Evolutionary conservation across 148 eudicot species (phyloP).

Genomic region (Salicornia ramosissima): DNA sequence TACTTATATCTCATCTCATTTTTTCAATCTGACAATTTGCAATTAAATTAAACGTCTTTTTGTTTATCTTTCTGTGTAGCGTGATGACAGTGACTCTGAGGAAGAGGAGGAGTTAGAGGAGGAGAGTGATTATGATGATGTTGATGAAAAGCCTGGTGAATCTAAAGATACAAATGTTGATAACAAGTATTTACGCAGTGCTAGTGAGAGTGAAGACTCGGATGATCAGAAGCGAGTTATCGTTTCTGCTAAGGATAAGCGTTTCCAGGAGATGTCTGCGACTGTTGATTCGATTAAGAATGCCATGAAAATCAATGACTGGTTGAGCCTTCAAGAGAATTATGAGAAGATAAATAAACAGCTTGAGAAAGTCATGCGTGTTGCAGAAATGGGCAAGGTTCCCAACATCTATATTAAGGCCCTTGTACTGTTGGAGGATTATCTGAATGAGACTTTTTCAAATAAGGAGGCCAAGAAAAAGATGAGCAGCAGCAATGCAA

Average conservation of each 20-base stretch:
- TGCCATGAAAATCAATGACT: conserved; percentile 86
- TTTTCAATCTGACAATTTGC: neutral
- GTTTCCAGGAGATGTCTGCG: conserved; percentile 70
- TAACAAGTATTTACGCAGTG: conserved; percentile 34
- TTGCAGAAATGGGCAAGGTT: conserved; percentile 49
- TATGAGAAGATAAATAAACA: conserved; percentile 88
- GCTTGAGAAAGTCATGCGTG: conserved; percentile 81
- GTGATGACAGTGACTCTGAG: conserved; percentile 50
- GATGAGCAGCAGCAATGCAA: conserved; percentile 83
- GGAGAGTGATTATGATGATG: conserved; percentile 15
- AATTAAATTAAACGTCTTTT: no score
- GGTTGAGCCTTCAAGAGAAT: conserved; percentile 82
- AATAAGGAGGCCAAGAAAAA: conserved; percentile 86
- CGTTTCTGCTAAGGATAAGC: conserved; percentile 69
- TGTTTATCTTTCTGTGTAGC: conserved; percentile 24
- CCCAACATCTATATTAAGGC: conserved; percentile 70
- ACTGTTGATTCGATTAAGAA: conserved; percentile 90
- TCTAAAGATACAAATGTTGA: conserved; percentile 8
- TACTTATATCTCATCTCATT: neutral
- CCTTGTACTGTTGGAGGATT: conserved; percentile 81
- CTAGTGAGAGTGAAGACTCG: conserved; percentile 53
- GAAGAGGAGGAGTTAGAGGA: no score
- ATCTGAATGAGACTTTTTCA: conserved; percentile 57
- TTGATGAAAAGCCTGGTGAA: neutral
- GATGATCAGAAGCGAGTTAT: conserved; percentile 62